Base-by-base conservation (phyloP, 108 stramenopile species). In the Cyclotella kingstonii region DNA sequence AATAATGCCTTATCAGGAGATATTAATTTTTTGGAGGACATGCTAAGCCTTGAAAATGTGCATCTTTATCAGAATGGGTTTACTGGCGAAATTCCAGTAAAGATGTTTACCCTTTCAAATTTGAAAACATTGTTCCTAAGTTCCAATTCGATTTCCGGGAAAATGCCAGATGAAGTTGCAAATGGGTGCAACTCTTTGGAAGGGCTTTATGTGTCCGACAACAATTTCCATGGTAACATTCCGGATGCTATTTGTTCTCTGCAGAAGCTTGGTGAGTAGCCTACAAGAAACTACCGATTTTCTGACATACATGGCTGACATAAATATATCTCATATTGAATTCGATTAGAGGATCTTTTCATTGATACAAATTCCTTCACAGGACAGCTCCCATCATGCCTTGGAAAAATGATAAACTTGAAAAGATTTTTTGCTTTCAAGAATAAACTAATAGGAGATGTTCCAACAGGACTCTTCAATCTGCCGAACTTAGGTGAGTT, bases 131-230 rank as follows among this genome's bases (percentile, higher is more conserved):
- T 78, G 28, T 75, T 74, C 25, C 28, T 86, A 36, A 56, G 70
- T 26, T 47, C 64, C 17, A 73, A 77, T 55, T 73, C 69, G 10
- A 50, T 84, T 45, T 40, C 54, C 14, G 83, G 83, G 18, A 49
- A 40, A 35, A 73, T 86, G 38, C 85, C 85, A 5, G 22, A 65
- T 15, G 54, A 68, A 34, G 44, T 80, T 3, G 52, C 49, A 8
- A 33, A 60, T 67, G 65, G 76, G 55, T 54, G 40, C 22, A 60
- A 58, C 42, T 23, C 45, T 9, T 40, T 87, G 19, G 73, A 71
- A 46, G 67, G 69, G 11, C 73, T 91, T 14, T 82, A 86, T 25
- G 53, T 91, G 11, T 81, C 69, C 8, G 66, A 82, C 29, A 91
- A 91, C 59, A 54, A 69, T 23, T 44, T 91, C 6, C 59, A 64